phyloP scores from a whole-genome alignment of 306 rosid genomes.

The Gleditsia sinensis region DNA sequence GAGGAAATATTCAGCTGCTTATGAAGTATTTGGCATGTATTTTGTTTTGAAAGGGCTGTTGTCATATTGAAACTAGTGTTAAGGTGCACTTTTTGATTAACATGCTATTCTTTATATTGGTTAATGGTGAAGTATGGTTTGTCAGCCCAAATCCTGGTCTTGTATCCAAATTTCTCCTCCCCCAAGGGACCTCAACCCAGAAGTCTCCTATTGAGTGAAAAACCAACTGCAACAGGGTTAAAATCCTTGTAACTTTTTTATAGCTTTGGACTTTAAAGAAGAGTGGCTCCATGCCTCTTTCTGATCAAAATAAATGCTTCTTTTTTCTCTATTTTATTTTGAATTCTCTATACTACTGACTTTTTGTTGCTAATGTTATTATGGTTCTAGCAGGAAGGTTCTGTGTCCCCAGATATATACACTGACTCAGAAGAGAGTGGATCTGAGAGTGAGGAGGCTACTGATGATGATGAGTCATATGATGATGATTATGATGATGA shows the following conservation, averaged over 20 bases:
- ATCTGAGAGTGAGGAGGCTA: constrained; percentile 77
- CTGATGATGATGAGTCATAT: constrained; percentile 81
- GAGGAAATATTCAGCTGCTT: not conserved
- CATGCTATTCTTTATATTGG: not conserved
- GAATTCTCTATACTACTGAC: not conserved
- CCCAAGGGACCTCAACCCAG: not conserved
- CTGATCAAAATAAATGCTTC: not conserved
- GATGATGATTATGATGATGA: constrained; percentile 77
- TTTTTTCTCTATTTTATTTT: not conserved
- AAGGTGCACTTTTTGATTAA: not conserved
- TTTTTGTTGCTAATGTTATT: constrained; percentile 34
- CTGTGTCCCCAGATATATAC: constrained; percentile 68
- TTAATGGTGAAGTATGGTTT: not conserved
- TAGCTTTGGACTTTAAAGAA: not conserved
- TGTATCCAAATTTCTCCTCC: not conserved
- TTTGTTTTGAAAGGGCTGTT: not conserved
- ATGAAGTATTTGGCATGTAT: not conserved
- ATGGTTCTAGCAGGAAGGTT: constrained; percentile 75
- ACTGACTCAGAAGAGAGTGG: constrained; percentile 80
- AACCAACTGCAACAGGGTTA: not conserved
- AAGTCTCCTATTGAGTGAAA: not conserved
- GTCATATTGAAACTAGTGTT: not conserved
- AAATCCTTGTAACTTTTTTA: not conserved
- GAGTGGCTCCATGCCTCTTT: constrained; percentile 10
- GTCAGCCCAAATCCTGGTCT: not conserved